Conservation (phyloP, 2,329 filamentous ascomycete genomes). For the Thielaviopsis populi region DNA sequence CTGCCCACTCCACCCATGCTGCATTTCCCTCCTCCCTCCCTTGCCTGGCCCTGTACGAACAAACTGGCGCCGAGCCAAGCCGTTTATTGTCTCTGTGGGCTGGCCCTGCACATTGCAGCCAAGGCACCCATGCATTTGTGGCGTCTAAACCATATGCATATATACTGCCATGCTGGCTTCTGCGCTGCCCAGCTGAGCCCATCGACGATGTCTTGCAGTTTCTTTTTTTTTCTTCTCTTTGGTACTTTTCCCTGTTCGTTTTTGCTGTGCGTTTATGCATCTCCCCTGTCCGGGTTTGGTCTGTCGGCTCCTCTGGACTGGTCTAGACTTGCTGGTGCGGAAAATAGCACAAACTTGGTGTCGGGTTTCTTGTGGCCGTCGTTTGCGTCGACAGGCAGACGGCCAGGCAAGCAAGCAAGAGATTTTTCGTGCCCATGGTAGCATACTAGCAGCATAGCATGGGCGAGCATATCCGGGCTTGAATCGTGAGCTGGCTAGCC, state of each 20-base stretch:
- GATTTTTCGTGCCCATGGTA: too few relatives aligned
- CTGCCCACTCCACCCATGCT: too few relatives aligned
- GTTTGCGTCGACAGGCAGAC: too few relatives aligned
- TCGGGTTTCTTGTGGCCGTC: not conserved
- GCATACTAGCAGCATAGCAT: too few relatives aligned
- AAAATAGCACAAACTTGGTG: not conserved
- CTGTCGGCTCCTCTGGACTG: not conserved
- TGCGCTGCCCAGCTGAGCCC: not conserved
- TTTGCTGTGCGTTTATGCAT: not conserved
- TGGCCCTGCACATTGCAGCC: not conserved
- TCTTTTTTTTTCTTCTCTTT: too few relatives aligned
- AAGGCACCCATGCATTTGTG: not conserved
- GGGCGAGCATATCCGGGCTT: too few relatives aligned
- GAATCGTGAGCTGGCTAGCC: too few relatives aligned
- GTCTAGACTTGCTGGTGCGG: not conserved
- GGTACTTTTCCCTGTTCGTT: not conserved
- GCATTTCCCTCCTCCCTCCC: not conserved
- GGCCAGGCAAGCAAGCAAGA: too few relatives aligned
- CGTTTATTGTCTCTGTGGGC: not conserved
- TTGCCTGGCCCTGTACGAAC: not conserved
- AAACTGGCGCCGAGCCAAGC: not conserved
- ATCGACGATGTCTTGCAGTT: not conserved
- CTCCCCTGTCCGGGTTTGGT: not conserved
- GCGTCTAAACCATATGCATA: not conserved
- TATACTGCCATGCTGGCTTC: not conserved